phyloP scores from a whole-genome alignment of 2,329 filamentous ascomycete genomes.

The Emmonsia crescens region DNA sequence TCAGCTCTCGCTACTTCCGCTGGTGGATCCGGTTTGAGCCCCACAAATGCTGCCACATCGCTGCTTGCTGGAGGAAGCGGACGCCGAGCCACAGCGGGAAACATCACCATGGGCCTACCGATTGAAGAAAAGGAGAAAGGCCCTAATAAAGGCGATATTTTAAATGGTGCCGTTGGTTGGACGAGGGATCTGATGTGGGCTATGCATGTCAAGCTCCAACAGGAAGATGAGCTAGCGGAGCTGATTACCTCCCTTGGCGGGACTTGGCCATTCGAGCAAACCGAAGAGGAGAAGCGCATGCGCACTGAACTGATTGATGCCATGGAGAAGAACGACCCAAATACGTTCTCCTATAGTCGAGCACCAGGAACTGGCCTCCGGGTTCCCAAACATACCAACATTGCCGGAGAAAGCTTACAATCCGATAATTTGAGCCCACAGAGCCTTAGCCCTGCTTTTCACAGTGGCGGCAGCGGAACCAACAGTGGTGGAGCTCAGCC shows the following conservation, averaged over 20 bases:
- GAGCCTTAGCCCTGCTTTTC: constrained; percentile 57
- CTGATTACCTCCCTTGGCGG: constrained; percentile 62
- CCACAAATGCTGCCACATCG: constrained; percentile 57
- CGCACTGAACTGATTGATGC: constrained; percentile 83
- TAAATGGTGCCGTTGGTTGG: constrained; percentile 95
- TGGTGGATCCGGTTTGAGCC: constrained; percentile 54
- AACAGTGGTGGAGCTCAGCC: constrained; percentile 39
- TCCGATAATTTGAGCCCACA: constrained; percentile 44
- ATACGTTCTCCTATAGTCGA: constrained; percentile 74
- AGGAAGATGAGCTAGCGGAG: constrained; percentile 77
- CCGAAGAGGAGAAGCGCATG: constrained; percentile 92
- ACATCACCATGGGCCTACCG: constrained; percentile 84
- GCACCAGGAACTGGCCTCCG: constrained; percentile 73
- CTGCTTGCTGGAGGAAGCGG: constrained; percentile 76
- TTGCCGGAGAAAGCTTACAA: constrained; percentile 63
- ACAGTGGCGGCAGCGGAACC: constrained; percentile 59
- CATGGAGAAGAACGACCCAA: constrained; percentile 65
- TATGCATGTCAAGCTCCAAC: constrained; percentile 75
- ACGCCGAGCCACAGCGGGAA: constrained; percentile 65
- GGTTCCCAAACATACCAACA: constrained; percentile 86
- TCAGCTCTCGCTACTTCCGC: constrained; percentile 79
- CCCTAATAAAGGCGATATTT: constrained; percentile 95
- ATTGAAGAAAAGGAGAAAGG: constrained; percentile 97
- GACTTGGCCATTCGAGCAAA: constrained; percentile 67
- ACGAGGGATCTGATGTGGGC: constrained; percentile 97